Conservation (phyloP, 129 eudicot species). For the Apium graveolens region DNA sequence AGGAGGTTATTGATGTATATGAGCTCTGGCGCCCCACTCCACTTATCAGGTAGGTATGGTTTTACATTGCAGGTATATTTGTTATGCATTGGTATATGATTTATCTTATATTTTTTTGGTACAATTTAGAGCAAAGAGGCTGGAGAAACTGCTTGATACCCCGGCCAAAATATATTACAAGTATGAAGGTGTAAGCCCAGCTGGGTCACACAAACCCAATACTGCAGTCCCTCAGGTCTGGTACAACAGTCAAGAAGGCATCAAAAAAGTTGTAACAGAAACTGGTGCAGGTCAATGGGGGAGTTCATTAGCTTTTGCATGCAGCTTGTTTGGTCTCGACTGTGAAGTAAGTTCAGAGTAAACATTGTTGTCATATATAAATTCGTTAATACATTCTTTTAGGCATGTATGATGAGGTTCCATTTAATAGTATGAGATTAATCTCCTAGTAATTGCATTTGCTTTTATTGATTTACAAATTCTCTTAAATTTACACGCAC, state of each 20-base stretch:
- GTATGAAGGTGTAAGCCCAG: constrained; percentile 97
- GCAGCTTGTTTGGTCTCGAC: constrained; percentile 70
- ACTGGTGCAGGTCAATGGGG: constrained; percentile 99
- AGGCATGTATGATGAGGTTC: not conserved
- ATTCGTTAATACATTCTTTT: not conserved
- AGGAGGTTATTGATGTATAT: constrained; percentile 76
- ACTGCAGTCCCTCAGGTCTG: constrained; percentile 94
- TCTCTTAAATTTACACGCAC: not conserved
- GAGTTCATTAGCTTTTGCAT: constrained; percentile 82
- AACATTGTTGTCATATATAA: not conserved
- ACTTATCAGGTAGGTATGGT: constrained; percentile 57
- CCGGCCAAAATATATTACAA: constrained; percentile 95
- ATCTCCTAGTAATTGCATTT: no score
- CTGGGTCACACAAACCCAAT: constrained; percentile 95
- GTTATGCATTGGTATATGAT: not conserved
- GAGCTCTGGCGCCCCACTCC: constrained; percentile 97
- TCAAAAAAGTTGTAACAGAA: constrained; percentile 84
- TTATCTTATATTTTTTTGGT: constrained; percentile 22
- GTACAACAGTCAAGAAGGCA: constrained; percentile 85
- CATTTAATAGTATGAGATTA: not conserved
- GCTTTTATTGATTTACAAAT: not conserved
- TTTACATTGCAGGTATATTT: not conserved
- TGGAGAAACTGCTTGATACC: constrained; percentile 87
- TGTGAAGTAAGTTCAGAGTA: constrained; percentile 54
- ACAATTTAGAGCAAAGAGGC: constrained; percentile 77